Base-by-base conservation (phyloP, 495 filamentous ascomycete genomes). In the Aspergillus ostianus region DNA sequence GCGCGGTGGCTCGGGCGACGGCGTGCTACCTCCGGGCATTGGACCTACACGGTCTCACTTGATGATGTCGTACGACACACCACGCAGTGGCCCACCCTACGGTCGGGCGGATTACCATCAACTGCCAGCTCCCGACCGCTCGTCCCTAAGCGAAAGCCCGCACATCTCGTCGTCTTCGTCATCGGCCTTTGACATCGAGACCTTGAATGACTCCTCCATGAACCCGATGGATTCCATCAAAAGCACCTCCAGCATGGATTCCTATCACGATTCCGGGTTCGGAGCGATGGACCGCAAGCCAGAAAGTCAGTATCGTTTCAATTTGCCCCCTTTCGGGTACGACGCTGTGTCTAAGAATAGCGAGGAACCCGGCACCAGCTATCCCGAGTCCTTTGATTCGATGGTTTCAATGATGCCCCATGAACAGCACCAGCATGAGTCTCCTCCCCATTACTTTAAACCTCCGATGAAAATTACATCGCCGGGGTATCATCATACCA, bases 141-240 rank as follows among this genome's bases (percentile, higher is more conserved):
- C 77, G 7, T 73, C 77, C 2, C 49, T 77, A 44, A 73, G 70
- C 51, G 74, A 70, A 26, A 79, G 77, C 46, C 77, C 77, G 20
- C 68, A 77, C 6, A 71, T 77, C 21, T 78, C 77, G 0, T 79
- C 77, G 4, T 78, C 77, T 0, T 78, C 77, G 7, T 79, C 77
- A 4, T 76, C 75, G 0, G 67, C 66, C 3, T 75, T 75, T 36
- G 77, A 79, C 49, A 73, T 76, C 18, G 67, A 67, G 44, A 68
- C 75, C 60, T 63, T 76, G 17, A 69, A 64, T 41, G 76, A 79
- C 56, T 68, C 76, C 56, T 68, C 76, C 6, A 75, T 79, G 70
- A 71, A 79, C 29, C 71, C 74, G 4, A 77, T 74, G 66, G 75
- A 79, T 27, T 72, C 72, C 0, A 61, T 77, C 18, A 77, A 79